Evolutionary conservation across 345 rosid genomes (phyloP).

Genomic region (Noccaea caerulescens): DNA sequence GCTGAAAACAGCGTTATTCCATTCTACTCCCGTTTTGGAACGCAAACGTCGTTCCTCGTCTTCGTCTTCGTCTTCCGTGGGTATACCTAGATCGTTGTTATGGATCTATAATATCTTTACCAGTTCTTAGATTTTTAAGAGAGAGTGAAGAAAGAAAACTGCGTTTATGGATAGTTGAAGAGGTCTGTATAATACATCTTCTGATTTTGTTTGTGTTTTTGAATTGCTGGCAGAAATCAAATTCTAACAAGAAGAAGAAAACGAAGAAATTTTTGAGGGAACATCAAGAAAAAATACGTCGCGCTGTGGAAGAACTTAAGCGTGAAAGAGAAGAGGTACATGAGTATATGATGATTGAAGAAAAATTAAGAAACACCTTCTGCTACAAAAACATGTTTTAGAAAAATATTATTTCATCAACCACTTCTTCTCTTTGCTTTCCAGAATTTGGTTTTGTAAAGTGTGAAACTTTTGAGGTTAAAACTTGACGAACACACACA

Average conservation of each 20-base stretch:
- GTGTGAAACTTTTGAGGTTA: constrained; percentile 10
- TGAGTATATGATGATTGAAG: background rate
- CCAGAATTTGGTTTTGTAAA: background rate
- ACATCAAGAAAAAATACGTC: constrained; percentile 49
- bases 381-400: constrained; percentile 47
- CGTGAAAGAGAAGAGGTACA: constrained; percentile 36
- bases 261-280: constrained; percentile 45
- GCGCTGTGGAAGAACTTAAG: constrained; percentile 37
- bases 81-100: constrained; percentile 1
- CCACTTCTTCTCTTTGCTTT: background rate
- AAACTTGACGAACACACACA: background rate
- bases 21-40: constrained; percentile 68
- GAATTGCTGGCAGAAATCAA: constrained; percentile 17
- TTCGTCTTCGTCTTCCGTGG: constrained; percentile 21
- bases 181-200: background rate
- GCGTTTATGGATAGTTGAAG: background rate
- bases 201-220: background rate
- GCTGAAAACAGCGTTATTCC: constrained; percentile 50
- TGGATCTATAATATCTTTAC: background rate
- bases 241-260: constrained; percentile 44
- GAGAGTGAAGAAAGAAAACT: background rate
- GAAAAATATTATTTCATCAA: constrained; percentile 35
- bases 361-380: constrained; percentile 17
- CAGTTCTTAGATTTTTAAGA: background rate
- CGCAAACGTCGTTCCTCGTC: constrained; percentile 49